Evolutionary conservation across 176 grass and related monocot species (phyloP).

Genomic region (Zoysia pacifica): DNA sequence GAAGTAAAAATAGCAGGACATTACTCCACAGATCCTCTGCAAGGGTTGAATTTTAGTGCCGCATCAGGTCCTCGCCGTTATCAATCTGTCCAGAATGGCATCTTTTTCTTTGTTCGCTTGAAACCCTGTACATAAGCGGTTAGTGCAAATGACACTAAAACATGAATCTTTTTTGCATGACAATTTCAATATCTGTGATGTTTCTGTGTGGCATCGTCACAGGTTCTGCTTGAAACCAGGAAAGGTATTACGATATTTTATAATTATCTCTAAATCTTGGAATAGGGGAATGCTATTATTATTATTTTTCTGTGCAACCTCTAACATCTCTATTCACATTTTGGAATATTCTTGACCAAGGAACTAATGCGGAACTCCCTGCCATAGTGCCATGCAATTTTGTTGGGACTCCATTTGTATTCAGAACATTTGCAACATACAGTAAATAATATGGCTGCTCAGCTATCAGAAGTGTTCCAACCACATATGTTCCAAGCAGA

Average conservation of each 20-base stretch:
- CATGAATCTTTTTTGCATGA: background rate
- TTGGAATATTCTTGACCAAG: constrained; percentile 3
- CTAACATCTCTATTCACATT: background rate
- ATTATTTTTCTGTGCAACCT: background rate
- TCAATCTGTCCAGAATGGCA: constrained; percentile 33
- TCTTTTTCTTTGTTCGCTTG: constrained; percentile 32
- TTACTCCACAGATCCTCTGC: background rate
- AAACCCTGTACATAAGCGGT: constrained; percentile 37
- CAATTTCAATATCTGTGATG: background rate
- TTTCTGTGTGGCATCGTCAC: background rate
- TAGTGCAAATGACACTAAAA: constrained; percentile 11
- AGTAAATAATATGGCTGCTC: background rate
- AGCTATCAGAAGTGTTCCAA: background rate
- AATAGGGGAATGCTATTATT: background rate
- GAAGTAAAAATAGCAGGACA: background rate
- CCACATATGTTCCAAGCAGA: background rate
- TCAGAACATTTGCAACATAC: background rate
- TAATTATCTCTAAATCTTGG: background rate
- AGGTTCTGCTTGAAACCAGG: background rate
- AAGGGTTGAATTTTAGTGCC: background rate
- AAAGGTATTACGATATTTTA: background rate
- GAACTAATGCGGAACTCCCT: background rate
- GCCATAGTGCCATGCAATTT: background rate
- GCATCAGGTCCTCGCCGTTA: background rate
- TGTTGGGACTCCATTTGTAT: background rate